Conservation (phyloP, 441 rosid genomes). For the Dalechampia spathulata region DNA sequence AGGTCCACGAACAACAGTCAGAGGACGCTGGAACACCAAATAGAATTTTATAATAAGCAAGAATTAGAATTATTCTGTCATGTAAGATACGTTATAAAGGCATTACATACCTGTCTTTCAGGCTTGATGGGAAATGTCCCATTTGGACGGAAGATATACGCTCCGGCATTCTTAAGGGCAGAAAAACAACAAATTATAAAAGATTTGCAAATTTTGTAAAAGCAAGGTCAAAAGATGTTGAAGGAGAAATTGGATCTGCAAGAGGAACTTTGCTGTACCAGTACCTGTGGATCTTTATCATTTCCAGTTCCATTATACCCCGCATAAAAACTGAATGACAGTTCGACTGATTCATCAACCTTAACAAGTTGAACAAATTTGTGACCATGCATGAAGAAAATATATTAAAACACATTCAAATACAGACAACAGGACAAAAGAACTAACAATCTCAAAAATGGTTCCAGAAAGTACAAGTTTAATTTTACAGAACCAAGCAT, state of each 20-base stretch:
- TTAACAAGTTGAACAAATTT: slow-evolving; percentile 25
- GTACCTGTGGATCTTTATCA: slow-evolving; percentile 78
- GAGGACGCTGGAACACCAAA: slow-evolving; percentile 48
- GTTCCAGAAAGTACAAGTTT: not conserved
- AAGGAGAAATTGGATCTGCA: slow-evolving; percentile 9
- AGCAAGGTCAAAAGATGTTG: slow-evolving; percentile 8
- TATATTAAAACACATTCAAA: not conserved
- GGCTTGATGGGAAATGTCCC: slow-evolving; percentile 61
- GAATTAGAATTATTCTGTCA: slow-evolving; percentile 12
- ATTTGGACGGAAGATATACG: slow-evolving; percentile 97
- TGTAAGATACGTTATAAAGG: slow-evolving; percentile 12
- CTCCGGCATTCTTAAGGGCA: slow-evolving; percentile 64
- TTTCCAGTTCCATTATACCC: slow-evolving; percentile 59
- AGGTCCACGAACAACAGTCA: slow-evolving; percentile 69
- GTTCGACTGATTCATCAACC: slow-evolving; percentile 62
- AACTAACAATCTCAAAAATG: not conserved
- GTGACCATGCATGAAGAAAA: slow-evolving; percentile 10
- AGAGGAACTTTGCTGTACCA: slow-evolving; percentile 7
- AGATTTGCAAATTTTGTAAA: slow-evolving; percentile 6
- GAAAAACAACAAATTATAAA: slow-evolving; percentile 6
- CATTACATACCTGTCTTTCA: slow-evolving; percentile 49
- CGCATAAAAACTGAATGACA: slow-evolving; percentile 66
- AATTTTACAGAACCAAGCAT: slow-evolving; percentile 10
- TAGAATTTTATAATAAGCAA: slow-evolving; percentile 10
- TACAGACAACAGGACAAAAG: slow-evolving; percentile 4